phyloP scores from a whole-genome alignment of 139 green algal genomes.

The Tetraselmis chui region DNA sequence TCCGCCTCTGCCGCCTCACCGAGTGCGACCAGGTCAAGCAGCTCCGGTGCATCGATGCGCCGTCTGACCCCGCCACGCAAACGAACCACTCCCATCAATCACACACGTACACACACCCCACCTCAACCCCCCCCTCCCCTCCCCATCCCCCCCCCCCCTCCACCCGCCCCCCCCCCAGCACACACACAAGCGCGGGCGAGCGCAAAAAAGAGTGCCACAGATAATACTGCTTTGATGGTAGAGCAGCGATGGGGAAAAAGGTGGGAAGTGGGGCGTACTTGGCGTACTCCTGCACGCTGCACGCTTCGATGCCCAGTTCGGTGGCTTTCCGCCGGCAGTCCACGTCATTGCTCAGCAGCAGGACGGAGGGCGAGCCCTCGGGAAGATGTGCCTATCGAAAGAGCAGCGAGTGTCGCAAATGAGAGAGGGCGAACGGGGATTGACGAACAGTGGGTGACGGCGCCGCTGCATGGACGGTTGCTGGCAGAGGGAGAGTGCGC shows the following conservation, averaged over 20 bases:
- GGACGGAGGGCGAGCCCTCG: constrained; percentile 24
- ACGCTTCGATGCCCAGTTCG: constrained; percentile 49
- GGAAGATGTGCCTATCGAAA: constrained; percentile 20
- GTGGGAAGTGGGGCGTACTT: constrained; percentile 2
- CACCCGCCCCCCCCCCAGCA: neutral
- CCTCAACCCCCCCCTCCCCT: neutral
- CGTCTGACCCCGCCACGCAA: neutral
- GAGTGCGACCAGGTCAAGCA: constrained; percentile 55
- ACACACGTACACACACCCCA: neutral
- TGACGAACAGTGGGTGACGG: too few species aligned
- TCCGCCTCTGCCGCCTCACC: constrained; percentile 9
- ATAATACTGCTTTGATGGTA: too few species aligned
- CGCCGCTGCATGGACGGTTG: too few species aligned
- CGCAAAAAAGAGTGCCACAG: too few species aligned
- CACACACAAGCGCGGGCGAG: too few species aligned
- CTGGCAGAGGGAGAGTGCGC: too few species aligned
- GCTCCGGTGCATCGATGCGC: constrained; percentile 40
- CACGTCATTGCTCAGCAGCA: constrained; percentile 86
- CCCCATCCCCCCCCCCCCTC: neutral
- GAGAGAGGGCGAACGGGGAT: too few species aligned
- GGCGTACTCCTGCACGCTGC: constrained; percentile 43
- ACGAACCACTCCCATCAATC: neutral
- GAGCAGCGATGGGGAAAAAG: neutral
- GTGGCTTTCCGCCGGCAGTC: constrained; percentile 65
- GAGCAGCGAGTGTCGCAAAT: too few species aligned